These are phyloP conservation scores for Leccinum aurantiacum DNA, from an alignment of 768 basidiomycete species.

Conservation along the genomic window DNA sequence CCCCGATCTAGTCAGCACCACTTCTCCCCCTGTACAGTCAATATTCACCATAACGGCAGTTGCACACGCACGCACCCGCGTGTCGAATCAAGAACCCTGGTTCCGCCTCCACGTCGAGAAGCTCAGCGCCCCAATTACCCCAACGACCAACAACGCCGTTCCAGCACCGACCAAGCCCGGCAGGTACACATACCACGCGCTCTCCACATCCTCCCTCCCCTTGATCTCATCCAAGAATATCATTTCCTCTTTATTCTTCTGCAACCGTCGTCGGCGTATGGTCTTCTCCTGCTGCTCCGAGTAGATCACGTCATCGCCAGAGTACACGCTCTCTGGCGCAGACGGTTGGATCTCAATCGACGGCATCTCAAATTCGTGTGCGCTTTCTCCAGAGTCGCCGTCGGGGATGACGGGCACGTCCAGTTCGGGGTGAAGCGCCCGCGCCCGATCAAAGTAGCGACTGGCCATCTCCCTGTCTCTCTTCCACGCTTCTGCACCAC, in stretches of 20 bases:
- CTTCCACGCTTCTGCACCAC: constrained; percentile 70
- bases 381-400: constrained; percentile 34
- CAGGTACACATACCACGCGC: constrained; percentile 77
- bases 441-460: constrained; percentile 72
- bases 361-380: constrained; percentile 63
- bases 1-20: neutral
- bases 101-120: constrained; percentile 69
- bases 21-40: neutral
- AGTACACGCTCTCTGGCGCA: constrained; percentile 29
- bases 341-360: constrained; percentile 50
- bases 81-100: constrained; percentile 49
- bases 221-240: constrained; percentile 46
- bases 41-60: neutral
- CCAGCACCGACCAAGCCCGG: constrained; percentile 81
- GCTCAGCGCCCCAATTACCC: constrained; percentile 75
- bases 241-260: constrained; percentile 55
- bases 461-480: constrained; percentile 70
- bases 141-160: constrained; percentile 77
- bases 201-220: constrained; percentile 57
- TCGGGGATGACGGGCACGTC: constrained; percentile 69
- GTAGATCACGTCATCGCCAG: constrained; percentile 29
- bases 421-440: constrained; percentile 54
- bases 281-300: constrained; percentile 33
- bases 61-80: neutral
- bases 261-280: constrained; percentile 44